phyloP scores from a whole-genome alignment of 1,139 yeast species.

The Pichia sp. region DNA sequence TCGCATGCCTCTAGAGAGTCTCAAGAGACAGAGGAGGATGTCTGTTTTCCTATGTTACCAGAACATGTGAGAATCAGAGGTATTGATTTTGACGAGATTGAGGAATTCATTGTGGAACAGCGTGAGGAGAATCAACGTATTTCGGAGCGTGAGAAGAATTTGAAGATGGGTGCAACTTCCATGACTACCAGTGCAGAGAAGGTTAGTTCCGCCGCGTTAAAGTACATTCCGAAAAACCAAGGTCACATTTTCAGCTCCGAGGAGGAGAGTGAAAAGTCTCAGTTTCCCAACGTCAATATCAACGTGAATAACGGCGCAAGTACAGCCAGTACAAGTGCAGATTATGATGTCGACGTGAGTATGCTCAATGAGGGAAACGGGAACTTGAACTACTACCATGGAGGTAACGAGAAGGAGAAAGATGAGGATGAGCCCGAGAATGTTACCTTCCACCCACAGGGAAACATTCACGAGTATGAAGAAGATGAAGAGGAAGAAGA shows the following conservation, averaged over 20 bases:
- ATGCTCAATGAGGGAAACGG: not conserved
- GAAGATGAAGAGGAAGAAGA: conserved; percentile 2
- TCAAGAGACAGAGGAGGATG: conserved; percentile 93
- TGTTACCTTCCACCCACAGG: conserved; percentile 13
- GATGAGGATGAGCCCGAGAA: not conserved
- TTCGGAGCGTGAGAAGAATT: conserved; percentile 24
- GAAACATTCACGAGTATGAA: conserved; percentile 11
- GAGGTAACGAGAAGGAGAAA: not conserved
- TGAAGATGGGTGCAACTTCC: conserved; percentile 15
- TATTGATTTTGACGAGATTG: conserved; percentile 73
- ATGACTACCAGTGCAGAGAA: conserved; percentile 24
- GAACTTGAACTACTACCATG: not conserved
- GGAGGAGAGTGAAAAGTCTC: not conserved
- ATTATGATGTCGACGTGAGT: not conserved
- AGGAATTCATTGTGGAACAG: conserved; percentile 57
- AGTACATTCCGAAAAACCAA: conserved; percentile 45
- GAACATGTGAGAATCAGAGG: conserved; percentile 65
- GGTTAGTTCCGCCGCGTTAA: conserved; percentile 46
- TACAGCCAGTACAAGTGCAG: not conserved
- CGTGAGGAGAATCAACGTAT: conserved; percentile 27
- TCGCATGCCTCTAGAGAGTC: conserved; percentile 68
- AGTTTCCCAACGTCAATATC: not conserved
- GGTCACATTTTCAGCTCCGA: not conserved
- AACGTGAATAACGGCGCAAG: not conserved
- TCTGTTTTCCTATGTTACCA: conserved; percentile 88